Percentiles rank a stretch among this genome's conserved stretches.
These are phyloP conservation scores for Tremella fuciformis DNA, from an alignment of 768 basidiomycete genomes.

Conservation along the genomic window DNA sequence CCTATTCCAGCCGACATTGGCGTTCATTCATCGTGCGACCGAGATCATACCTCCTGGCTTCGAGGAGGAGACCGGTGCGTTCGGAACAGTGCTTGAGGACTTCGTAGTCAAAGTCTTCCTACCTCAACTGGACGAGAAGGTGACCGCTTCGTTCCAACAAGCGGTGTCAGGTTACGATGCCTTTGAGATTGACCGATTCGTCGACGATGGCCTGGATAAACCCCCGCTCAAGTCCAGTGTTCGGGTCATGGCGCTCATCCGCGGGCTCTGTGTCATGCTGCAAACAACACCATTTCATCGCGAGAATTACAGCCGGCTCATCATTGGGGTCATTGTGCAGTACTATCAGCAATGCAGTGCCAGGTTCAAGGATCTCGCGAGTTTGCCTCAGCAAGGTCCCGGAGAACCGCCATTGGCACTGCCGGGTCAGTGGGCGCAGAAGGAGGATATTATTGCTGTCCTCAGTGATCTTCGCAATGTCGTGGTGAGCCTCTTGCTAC, in stretches of 20 bases:
- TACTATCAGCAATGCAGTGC: conserved; percentile 93
- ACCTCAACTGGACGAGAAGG: conserved; percentile 92
- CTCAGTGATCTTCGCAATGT: conserved; percentile 64
- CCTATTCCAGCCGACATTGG: conserved; percentile 88
- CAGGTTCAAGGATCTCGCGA: conserved; percentile 67
- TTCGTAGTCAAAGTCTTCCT: conserved; percentile 90
- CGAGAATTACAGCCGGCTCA: conserved; percentile 90
- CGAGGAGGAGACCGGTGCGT: conserved; percentile 55
- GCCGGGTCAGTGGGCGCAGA: conserved; percentile 71
- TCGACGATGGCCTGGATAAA: conserved; percentile 65
- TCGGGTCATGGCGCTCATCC: conserved; percentile 81
- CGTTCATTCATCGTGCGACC: conserved; percentile 61
- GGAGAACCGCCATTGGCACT: conserved; percentile 58
- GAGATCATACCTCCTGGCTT: conserved; percentile 51
- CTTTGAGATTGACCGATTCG: conserved; percentile 72
- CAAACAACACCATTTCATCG: conserved; percentile 87
- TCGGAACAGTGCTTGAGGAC: conserved; percentile 76
- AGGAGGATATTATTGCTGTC: conserved; percentile 71
- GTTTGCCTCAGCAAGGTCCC: conserved; percentile 37
- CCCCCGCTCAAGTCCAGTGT: conserved; percentile 78
- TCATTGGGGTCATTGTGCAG: conserved; percentile 88
- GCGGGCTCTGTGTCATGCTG: conserved; percentile 87
- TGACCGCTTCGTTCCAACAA: conserved; percentile 78
- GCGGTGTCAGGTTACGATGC: conserved; percentile 81
- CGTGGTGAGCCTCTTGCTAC: conserved; percentile 59